phyloP scores from a whole-genome alignment of 2,329 filamentous ascomycete genomes.

The Pseudopyrenochaeta lycopersici region DNA sequence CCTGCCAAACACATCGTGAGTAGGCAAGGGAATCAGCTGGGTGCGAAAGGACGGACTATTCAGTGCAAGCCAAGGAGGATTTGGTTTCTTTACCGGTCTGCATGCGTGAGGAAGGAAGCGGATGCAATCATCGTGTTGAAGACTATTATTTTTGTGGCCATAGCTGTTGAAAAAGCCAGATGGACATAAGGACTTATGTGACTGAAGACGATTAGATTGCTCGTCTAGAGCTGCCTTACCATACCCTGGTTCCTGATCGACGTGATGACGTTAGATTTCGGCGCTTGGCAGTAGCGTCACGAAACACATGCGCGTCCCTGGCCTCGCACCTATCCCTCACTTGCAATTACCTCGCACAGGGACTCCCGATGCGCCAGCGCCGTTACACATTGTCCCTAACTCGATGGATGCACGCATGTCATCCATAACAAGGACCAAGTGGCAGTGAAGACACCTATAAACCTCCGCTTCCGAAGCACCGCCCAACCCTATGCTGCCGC shows the following conservation, averaged over 20 bases:
- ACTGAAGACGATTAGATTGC: background rate
- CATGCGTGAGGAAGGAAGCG: background rate
- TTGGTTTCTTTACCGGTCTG: too few species aligned
- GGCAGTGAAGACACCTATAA: slow-evolving; percentile 25
- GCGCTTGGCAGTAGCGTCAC: slow-evolving; percentile 21
- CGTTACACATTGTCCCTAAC: slow-evolving; percentile 19
- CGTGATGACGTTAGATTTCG: slow-evolving; percentile 26
- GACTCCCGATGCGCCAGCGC: slow-evolving; percentile 12
- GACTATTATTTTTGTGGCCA: background rate
- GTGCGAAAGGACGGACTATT: too few species aligned
- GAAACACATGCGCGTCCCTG: slow-evolving; percentile 28
- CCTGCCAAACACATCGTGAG: too few species aligned
- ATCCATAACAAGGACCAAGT: slow-evolving; percentile 22
- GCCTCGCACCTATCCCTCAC: slow-evolving; percentile 13
- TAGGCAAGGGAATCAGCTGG: too few species aligned
- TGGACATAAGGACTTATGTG: background rate
- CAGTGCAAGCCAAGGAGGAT: too few species aligned
- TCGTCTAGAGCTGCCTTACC: slow-evolving; percentile 10
- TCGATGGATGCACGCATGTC: slow-evolving; percentile 36
- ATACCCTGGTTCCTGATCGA: slow-evolving; percentile 23
- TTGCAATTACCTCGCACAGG: slow-evolving; percentile 5
- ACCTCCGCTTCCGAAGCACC: slow-evolving; percentile 9
- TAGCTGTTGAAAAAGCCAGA: background rate
- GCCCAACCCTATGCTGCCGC: slow-evolving; percentile 40
- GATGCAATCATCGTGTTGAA: background rate